phyloP scores from a whole-genome alignment of 2,329 filamentous ascomycete species.

The Ophiostoma quercus region DNA sequence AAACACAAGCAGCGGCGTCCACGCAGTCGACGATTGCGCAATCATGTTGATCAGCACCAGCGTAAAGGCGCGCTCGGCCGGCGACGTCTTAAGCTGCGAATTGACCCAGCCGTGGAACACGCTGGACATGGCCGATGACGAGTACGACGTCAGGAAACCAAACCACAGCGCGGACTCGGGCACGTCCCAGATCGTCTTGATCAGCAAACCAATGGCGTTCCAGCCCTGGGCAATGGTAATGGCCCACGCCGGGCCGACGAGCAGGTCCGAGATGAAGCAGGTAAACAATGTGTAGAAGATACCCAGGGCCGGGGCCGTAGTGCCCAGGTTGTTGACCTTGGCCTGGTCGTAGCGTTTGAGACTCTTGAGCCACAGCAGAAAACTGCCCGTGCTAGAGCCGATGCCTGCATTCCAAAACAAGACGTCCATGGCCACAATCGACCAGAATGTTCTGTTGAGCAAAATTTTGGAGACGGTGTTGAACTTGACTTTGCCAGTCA shows the following conservation, averaged over 20 bases:
- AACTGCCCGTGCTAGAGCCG: constrained; percentile 46
- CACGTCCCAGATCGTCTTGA: constrained; percentile 52
- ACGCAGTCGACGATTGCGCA: constrained; percentile 51
- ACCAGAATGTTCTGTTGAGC: constrained; percentile 39
- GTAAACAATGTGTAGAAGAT: constrained; percentile 53
- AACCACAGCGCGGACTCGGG: constrained; percentile 52
- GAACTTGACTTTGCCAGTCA: not conserved
- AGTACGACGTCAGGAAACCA: constrained; percentile 47
- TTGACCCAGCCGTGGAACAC: constrained; percentile 55
- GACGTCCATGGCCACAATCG: constrained; percentile 35
- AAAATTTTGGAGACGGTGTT: constrained; percentile 34
- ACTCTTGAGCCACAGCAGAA: constrained; percentile 55
- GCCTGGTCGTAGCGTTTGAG: constrained; percentile 30
- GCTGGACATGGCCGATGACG: constrained; percentile 48
- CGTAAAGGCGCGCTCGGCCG: constrained; percentile 38
- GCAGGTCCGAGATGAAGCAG: constrained; percentile 51
- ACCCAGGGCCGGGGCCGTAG: constrained; percentile 39
- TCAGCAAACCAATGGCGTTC: constrained; percentile 51
- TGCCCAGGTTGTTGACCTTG: constrained; percentile 22
- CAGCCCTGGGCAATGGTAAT: constrained; percentile 48
- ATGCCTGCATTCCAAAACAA: constrained; percentile 53
- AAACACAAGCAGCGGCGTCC: constrained; percentile 51
- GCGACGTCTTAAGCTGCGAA: constrained; percentile 42
- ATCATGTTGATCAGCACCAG: constrained; percentile 45
- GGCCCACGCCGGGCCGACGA: constrained; percentile 49